Evolutionary conservation across 2,329 filamentous ascomycete genomes (phyloP).

Genomic region (Colletotrichum sp.): DNA sequence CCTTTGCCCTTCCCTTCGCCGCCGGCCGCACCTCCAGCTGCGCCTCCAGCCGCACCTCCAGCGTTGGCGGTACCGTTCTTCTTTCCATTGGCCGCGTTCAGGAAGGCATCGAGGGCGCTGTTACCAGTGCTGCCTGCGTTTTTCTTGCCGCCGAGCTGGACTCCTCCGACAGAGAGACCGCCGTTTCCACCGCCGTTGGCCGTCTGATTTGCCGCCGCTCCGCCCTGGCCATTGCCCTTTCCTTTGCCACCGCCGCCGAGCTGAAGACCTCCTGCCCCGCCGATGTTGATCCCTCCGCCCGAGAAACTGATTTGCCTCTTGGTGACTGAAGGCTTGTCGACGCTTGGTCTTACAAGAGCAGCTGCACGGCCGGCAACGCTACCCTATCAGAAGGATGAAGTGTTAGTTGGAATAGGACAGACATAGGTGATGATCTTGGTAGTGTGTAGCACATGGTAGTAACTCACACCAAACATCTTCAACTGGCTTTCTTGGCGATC

Average conservation of each 20-base stretch:
- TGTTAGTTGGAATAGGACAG: background rate
- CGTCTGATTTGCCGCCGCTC: background rate
- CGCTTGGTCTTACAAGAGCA: background rate
- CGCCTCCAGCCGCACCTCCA: background rate
- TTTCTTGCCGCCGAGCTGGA: background rate
- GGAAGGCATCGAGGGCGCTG: slow-evolving; percentile 2
- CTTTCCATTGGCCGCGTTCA: background rate
- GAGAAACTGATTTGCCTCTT: slow-evolving; percentile 11
- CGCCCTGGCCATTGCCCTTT: background rate
- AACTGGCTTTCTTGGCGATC: slow-evolving; percentile 14
- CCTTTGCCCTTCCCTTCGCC: background rate
- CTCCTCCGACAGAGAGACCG: background rate
- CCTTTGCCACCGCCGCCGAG: background rate
- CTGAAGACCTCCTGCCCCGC: background rate
- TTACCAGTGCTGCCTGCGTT: background rate
- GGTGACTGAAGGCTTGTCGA: background rate
- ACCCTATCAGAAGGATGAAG: background rate
- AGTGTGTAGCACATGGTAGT: background rate
- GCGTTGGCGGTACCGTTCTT: slow-evolving; percentile 9
- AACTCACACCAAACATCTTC: background rate
- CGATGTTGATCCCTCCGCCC: slow-evolving; percentile 1
- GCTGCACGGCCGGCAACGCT: slow-evolving; percentile 8
- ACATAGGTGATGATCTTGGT: background rate
- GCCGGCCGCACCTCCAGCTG: background rate
- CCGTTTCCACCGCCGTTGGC: background rate